These are phyloP conservation scores for Tricholoma terreum DNA, from an alignment of 768 basidiomycete genomes.

Conservation along the genomic window DNA sequence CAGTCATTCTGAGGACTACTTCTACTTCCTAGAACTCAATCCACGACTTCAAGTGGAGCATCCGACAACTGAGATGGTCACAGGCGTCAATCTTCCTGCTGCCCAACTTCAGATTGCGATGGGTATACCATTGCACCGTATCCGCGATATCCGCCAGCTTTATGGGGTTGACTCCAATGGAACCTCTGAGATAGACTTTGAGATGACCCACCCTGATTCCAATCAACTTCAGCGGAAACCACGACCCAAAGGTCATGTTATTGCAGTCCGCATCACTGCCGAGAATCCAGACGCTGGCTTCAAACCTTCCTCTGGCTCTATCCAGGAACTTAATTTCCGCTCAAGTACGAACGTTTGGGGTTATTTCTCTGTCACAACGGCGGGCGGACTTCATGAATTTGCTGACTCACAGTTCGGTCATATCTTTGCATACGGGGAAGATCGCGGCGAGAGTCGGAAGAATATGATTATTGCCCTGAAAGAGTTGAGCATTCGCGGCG, in stretches of 20 bases:
- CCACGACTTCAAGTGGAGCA: slow-evolving; percentile 99
- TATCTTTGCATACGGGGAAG: slow-evolving; percentile 98
- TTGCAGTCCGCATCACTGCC: slow-evolving; percentile 98
- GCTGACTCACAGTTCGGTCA: slow-evolving; percentile 99
- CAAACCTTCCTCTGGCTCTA: slow-evolving; percentile 95
- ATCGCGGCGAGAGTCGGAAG: slow-evolving; percentile 91
- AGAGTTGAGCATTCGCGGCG: slow-evolving; percentile 97
- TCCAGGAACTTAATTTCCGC: slow-evolving; percentile 99
- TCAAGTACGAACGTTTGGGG: slow-evolving; percentile 99
- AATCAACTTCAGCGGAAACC: slow-evolving; percentile 91
- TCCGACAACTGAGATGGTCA: slow-evolving; percentile 99
- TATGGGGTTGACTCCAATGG: slow-evolving; percentile 93
- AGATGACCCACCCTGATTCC: slow-evolving; percentile 86
- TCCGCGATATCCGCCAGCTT: slow-evolving; percentile 91
- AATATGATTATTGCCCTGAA: slow-evolving; percentile 99
- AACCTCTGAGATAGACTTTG: slow-evolving; percentile 93
- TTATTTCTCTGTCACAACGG: slow-evolving; percentile 95
- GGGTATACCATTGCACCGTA: slow-evolving; percentile 95
- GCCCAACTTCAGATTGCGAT: slow-evolving; percentile 97
- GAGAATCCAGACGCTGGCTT: slow-evolving; percentile 99
- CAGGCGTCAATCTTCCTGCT: slow-evolving; percentile 95
- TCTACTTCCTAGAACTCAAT: slow-evolving; percentile 98
- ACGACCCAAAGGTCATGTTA: slow-evolving; percentile 95
- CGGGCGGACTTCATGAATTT: slow-evolving; percentile 97
- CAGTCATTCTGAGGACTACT: slow-evolving; percentile 87